Conservation (phyloP, 106 monocot species). For the Dactylorhiza incarnata region DNA sequence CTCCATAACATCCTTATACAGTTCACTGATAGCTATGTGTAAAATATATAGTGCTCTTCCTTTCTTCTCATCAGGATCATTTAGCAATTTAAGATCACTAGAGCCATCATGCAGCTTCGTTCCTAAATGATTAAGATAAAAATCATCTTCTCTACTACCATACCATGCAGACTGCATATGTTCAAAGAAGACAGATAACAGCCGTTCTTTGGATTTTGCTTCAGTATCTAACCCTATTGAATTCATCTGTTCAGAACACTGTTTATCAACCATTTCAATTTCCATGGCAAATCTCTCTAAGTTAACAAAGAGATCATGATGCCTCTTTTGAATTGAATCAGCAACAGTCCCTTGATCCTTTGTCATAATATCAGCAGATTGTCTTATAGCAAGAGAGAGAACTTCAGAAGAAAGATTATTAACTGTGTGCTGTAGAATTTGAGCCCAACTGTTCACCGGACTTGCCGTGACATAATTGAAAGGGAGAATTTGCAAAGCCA, state of each 20-base stretch:
- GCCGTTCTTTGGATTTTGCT: conserved; percentile 51
- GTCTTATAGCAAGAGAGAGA: conserved; percentile 54
- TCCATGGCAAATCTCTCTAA: conserved; percentile 53
- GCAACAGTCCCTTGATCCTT: conserved; percentile 42
- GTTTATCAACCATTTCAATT: conserved; percentile 46
- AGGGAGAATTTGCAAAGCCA: conserved; percentile 79
- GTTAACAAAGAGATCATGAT: conserved; percentile 48
- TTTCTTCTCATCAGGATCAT: conserved; percentile 39
- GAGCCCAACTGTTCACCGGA: conserved; percentile 75
- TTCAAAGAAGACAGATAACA: conserved; percentile 57
- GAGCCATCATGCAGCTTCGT: conserved; percentile 18
- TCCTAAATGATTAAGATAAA: conserved; percentile 8
- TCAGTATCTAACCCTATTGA: conserved; percentile 63
- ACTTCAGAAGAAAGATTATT: conserved; percentile 68
- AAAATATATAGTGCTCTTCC: conserved; percentile 28
- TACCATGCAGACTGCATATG: conserved; percentile 54
- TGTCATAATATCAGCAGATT: conserved; percentile 69
- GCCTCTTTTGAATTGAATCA: conserved; percentile 59
- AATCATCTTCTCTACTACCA: conserved; percentile 36
- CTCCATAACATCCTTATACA: conserved; percentile 46
- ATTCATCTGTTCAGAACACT: conserved; percentile 57
- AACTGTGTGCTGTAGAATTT: conserved; percentile 65
- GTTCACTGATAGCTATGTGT: conserved; percentile 31
- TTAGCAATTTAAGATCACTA: conserved; percentile 23
- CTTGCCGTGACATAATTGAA: conserved; percentile 72